Evolutionary conservation across 371 early-diverging fungal genomes (phyloP), one percentile per base, ranked within the genome.

Genomic region (Syncephalis plumigaleata): DNA sequence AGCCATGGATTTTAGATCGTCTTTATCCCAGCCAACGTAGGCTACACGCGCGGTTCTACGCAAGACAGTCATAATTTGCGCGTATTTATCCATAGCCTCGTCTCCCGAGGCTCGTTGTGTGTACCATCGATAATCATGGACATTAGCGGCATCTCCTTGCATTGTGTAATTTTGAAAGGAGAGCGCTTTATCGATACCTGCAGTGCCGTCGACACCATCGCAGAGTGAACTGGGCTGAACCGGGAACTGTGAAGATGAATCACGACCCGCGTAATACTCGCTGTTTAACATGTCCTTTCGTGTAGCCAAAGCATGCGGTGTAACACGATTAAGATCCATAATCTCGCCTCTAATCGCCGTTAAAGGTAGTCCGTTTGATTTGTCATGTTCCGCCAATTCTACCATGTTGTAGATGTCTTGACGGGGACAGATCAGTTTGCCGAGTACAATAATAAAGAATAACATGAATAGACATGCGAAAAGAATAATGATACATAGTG

Each of bases 81-180:
- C 94, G 97, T 91, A 94, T 48, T 83, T 77, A 65, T 84, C 81
- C 46, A 81, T 79, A 45, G 81, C 82, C 56, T 91, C 90, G 4
- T 31, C 31, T 11, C 31, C 31, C 4, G 31, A 7, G 90, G 91
- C 38, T 24, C 45, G 42, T n/a, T 45, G n/a, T 4, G 51, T 64
- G 27, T 63, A 59, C 31, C 31, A 31, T 18, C 75, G 63, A 46
- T 67, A 72, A 56, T 77, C 77, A 53, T 76, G 77, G 47, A 65
- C 64, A 45, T 51, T 46, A 7, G 31, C 4, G 11, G 31, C 31
- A 7, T 4, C 31, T 50, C 67, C 59, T 25, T 52, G 24, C 38
- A 63, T 63, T 0, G 65, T 54, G 46, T 55, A 55, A 22, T 46
- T 50, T 17, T 66, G 60, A 39, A 70, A 24, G 26, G 65, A 56